Evolutionary conservation across 1,139 yeast species (phyloP), one percentile per base, ranked within the genome.

Genomic region (Ogataea hybrid): DNA sequence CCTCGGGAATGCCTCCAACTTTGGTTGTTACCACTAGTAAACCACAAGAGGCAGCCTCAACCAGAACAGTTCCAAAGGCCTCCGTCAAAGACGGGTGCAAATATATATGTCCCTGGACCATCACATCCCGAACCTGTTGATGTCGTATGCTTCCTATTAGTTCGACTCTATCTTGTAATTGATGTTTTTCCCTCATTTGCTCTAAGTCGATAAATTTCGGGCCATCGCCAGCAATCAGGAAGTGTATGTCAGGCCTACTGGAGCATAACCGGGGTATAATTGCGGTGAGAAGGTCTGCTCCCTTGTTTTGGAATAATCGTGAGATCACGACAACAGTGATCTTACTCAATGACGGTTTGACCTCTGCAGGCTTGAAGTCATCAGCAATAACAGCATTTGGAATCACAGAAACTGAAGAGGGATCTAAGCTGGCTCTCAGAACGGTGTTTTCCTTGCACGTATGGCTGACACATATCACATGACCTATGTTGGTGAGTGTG

Each of bases 1-100:
- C 98, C 58, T 94, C 99, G 0, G 97, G 97, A 32, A 92, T 90
- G 4, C 98, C 99, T 2, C 99, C 99, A 0, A 94, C 98, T 48
- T 82, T 81, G 0, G 99, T 94, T 0, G 97, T 90, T 0, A 94
- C 98, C 2, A 94, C 96, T 25, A 87, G 73, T 28, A 94, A 64
- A 0, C 97, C 97, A 68, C 98, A 92, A 0, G 96, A 85, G 0
- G 97, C 98, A 0, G 99, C 99, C 60, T 94, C 99, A 0, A 94
- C 96, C 17, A 94, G 69, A 0, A 89, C 98, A 0, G 98, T 92
- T 1, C 99, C 99, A 67, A 94, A 94, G 0, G 98, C 98, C 61
- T 94, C 99, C 0, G 98, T 94, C 27, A 94, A 69, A 2, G 96
- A 84, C 0, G 98, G 92, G 63, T 94, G 98, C 35, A 94, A 65